phyloP scores from a whole-genome alignment of 2,329 filamentous ascomycete species.

The Xylaria sp. region DNA sequence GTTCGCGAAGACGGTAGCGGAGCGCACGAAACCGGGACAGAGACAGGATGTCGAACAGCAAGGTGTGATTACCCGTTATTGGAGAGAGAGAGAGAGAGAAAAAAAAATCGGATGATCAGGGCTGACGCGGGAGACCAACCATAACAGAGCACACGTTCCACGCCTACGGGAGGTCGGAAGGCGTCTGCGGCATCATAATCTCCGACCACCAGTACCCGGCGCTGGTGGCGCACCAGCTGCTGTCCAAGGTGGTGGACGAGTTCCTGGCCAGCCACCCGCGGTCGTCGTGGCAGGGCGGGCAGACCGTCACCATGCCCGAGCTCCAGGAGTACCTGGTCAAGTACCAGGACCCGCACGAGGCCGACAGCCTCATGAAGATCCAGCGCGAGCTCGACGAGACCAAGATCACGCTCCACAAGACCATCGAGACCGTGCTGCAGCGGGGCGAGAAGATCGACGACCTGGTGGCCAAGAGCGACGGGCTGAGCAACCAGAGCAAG shows the following conservation, averaged over 20 bases:
- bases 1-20: constrained; percentile 85
- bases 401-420: constrained; percentile 96
- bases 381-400: constrained; percentile 97
- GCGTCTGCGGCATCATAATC: constrained; percentile 76
- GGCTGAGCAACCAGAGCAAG: constrained; percentile 88
- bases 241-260: constrained; percentile 86
- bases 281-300: constrained; percentile 64
- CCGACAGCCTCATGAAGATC: constrained; percentile 92
- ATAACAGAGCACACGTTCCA: constrained; percentile 71
- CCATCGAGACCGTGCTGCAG: constrained; percentile 85
- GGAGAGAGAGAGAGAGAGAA: no score
- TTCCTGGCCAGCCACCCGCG: constrained; percentile 78
- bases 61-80: constrained; percentile 47
- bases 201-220: constrained; percentile 75
- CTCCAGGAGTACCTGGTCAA: constrained; percentile 74
- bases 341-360: constrained; percentile 86
- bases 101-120: no score
- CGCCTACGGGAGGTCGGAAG: constrained; percentile 74
- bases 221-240: constrained; percentile 81
- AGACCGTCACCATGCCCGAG: constrained; percentile 66
- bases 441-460: constrained; percentile 96
- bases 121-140: constrained; percentile 11
- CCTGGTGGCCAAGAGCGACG: constrained; percentile 90
- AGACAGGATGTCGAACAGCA: constrained; percentile 85
- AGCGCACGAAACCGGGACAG: constrained; percentile 79